These are phyloP conservation scores for Calvatia gigantea DNA, from an alignment of 768 basidiomycete genomes.

Conservation along the genomic window DNA sequence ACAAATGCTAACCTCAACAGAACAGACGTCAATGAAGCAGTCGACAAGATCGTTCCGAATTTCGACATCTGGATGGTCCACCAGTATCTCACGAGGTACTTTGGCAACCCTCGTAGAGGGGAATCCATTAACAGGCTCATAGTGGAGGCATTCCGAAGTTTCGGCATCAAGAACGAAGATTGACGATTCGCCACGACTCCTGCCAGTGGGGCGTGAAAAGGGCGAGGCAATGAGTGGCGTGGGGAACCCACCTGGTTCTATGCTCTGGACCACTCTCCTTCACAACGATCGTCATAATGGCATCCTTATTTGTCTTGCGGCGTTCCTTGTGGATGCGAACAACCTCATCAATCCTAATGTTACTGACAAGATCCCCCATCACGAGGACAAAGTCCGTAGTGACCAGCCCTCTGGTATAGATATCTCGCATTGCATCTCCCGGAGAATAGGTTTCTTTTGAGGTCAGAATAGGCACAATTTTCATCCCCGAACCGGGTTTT, in stretches of 20 bases:
- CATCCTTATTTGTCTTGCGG: conserved; percentile 83
- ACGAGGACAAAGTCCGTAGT: conserved; percentile 90
- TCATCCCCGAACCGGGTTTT: conserved; percentile 71
- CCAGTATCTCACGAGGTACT: conserved; percentile 78
- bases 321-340: conserved; percentile 87
- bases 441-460: conserved; percentile 85
- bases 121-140: conserved; percentile 70
- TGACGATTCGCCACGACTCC: conserved; percentile 69
- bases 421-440: conserved; percentile 90
- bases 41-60: conserved; percentile 87
- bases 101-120: conserved; percentile 58
- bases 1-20: conserved; percentile 65
- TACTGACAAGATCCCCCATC: conserved; percentile 90
- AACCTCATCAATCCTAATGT: conserved; percentile 85
- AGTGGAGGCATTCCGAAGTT: conserved; percentile 81
- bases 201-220: conserved; percentile 23
- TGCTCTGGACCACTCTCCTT: conserved; percentile 73
- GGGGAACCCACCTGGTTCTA: conserved; percentile 58
- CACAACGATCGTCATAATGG: conserved; percentile 95
- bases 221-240: neutral
- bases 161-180: conserved; percentile 76
- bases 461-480: conserved; percentile 81
- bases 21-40: conserved; percentile 90
- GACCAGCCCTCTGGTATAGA: conserved; percentile 88
- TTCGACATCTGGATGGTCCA: conserved; percentile 74